Base-by-base conservation (phyloP, 2,329 filamentous ascomycete species). In the Fusarium piperis region DNA sequence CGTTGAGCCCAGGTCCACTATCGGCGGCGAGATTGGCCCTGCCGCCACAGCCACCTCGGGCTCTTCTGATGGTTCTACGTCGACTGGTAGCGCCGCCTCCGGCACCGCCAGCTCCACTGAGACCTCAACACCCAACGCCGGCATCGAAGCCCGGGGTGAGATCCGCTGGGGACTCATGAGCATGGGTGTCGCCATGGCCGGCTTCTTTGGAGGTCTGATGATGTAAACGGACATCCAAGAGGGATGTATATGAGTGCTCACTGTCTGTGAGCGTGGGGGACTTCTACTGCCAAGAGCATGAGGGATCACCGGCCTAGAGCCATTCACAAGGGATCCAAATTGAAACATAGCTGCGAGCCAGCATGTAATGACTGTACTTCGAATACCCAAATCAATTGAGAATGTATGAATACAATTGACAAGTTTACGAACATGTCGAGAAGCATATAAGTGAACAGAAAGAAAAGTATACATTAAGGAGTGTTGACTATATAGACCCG, bases 151-250 rank as follows among this genome's bases (percentile, higher is more conserved):
- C 9, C 53, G 62, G 16, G 74, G 74, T 20, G 72, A 76, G 48
- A 69, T 76, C 20, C 74, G 73, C n/a, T 76, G 74, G 74, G 72
- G 72, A 36, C 64, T 76, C 10, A 75, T 75, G 74, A 72, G 61
- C 33, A 10, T 66, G 13, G 70, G 72, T 8, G 46, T 74, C 36
- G 65, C 73, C 9, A 56, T 76, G 69, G 68, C 74, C 5, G 74
- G 66, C 6, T 56, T 76, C 38, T 48, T 74, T n/a, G 72, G 71
- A 10, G 74, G 71, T 6, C n/a, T 76, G 52, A 68, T 76, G 68
- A 52, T 76, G 46, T 72, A 72, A 30, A 53, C 6, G 4, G 6
- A 13, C 15, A 23, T 36, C 32, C 16, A n/a, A 20, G 16, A 13
- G 52, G 23, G 15, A 55, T 7, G 51, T 26, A 5, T 26, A 8